These are phyloP conservation scores for Pelargonium cotyledonis DNA, from an alignment of 441 rosid genomes.

Conservation along the genomic window DNA sequence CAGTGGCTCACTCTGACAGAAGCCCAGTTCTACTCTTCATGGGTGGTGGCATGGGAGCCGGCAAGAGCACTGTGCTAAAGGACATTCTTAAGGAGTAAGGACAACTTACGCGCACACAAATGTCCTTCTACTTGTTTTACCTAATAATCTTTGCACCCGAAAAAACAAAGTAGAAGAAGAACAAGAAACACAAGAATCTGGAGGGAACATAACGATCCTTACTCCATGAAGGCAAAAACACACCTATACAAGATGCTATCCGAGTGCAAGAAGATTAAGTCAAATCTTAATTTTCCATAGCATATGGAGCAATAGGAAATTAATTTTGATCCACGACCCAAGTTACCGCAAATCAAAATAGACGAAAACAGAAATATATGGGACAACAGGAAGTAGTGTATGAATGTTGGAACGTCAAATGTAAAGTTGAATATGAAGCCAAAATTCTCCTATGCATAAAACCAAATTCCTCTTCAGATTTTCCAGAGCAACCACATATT, in stretches of 20 bases:
- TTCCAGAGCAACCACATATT: not conserved
- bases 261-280: no score
- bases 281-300: no score
- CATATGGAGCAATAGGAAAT: no score
- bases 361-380: no score
- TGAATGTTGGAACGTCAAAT: not conserved
- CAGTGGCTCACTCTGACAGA: conserved; percentile 54
- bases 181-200: no score
- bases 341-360: no score
- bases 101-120: not conserved
- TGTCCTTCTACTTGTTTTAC: not conserved
- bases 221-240: no score
- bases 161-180: no score
- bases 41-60: conserved; percentile 99
- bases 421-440: not conserved
- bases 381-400: no score
- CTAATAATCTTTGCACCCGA: not conserved
- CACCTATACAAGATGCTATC: no score
- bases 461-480: not conserved
- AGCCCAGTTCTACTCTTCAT: conserved; percentile 81
- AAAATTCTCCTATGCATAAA: conserved; percentile 1
- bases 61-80: conserved; percentile 88
- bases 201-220: no score
- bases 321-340: no score
- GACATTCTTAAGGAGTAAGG: conserved; percentile 63